A percentile compares a stretch with the other conserved stretches of the same genome.
Conservation (phyloP, 441 rosid genomes). For the Francoa sonchifolia region DNA sequence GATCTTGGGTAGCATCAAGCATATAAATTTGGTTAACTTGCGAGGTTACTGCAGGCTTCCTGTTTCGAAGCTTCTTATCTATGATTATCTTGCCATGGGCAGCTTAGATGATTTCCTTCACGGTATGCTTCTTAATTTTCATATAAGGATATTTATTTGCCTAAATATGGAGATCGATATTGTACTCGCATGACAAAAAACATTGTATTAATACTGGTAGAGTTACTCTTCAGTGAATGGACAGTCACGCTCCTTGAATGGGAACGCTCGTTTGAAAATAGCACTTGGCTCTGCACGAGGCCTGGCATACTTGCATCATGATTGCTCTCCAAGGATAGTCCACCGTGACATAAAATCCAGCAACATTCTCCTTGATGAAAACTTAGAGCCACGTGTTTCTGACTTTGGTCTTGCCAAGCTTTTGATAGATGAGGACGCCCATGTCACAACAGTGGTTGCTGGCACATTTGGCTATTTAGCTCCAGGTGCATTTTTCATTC, state of each 20-base stretch:
- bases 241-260: conserved; percentile 35
- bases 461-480: conserved; percentile 95
- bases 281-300: conserved; percentile 91
- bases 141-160: neutral
- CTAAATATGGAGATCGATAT: too few species aligned
- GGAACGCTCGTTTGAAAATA: conserved; percentile 59
- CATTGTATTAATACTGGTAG: neutral
- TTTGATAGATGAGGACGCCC: conserved; percentile 91
- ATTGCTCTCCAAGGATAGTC: conserved; percentile 75
- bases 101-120: conserved; percentile 84
- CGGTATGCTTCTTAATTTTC: conserved; percentile 27
- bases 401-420: conserved; percentile 96
- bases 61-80: conserved; percentile 72
- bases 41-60: conserved; percentile 96
- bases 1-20: conserved; percentile 89
- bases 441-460: conserved; percentile 88
- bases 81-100: conserved; percentile 78
- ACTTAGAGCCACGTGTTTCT: conserved; percentile 72
- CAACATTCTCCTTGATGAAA: conserved; percentile 70
- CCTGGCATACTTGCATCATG: conserved; percentile 92
- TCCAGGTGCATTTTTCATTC: conserved; percentile 38
- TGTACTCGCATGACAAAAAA: neutral
- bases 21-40: conserved; percentile 77
- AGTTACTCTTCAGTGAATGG: conserved; percentile 18
- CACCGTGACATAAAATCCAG: conserved; percentile 89